Percentiles rank a stretch among this genome's conserved stretches.
These are phyloP conservation scores for Ceratonia siliqua DNA, from an alignment of 306 rosid species.

Conservation along the genomic window DNA sequence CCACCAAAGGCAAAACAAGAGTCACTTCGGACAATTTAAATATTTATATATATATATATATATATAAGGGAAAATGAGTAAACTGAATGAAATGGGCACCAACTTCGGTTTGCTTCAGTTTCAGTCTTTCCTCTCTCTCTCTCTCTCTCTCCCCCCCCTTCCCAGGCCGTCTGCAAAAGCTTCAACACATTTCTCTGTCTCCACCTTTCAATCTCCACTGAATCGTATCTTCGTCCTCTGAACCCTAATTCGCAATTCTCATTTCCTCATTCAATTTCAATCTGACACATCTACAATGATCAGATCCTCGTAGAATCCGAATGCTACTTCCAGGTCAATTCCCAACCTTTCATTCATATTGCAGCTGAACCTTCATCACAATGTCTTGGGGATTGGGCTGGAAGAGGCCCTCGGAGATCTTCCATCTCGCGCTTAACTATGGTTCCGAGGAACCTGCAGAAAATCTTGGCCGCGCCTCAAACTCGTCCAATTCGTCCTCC, in stretches of 20 bases:
- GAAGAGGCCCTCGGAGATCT: constrained; percentile 89
- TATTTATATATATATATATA: no score
- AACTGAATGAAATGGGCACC: no score
- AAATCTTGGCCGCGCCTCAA: constrained; percentile 51
- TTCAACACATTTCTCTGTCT: constrained; percentile 25
- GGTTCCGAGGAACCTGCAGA: constrained; percentile 77
- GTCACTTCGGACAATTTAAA: no score
- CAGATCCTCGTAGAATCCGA: constrained; percentile 10
- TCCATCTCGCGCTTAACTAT: constrained; percentile 79
- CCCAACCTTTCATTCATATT: background rate
- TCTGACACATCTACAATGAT: background rate
- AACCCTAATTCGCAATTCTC: constrained; percentile 19
- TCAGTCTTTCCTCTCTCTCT: background rate
- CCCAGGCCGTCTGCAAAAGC: background rate
- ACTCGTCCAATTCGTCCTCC: constrained; percentile 45
- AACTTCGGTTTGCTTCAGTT: background rate
- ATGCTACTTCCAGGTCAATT: constrained; percentile 25
- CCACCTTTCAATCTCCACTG: constrained; percentile 38
- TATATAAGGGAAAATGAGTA: no score
- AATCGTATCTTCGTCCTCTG: background rate
- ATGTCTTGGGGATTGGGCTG: constrained; percentile 99
- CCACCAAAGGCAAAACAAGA: no score
- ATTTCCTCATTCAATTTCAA: background rate
- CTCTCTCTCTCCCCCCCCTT: background rate
- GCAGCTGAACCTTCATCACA: constrained; percentile 35